These are phyloP conservation scores for Paramecium bursaria DNA, from an alignment of 73 alveolate genomes.

Conservation along the genomic window DNA sequence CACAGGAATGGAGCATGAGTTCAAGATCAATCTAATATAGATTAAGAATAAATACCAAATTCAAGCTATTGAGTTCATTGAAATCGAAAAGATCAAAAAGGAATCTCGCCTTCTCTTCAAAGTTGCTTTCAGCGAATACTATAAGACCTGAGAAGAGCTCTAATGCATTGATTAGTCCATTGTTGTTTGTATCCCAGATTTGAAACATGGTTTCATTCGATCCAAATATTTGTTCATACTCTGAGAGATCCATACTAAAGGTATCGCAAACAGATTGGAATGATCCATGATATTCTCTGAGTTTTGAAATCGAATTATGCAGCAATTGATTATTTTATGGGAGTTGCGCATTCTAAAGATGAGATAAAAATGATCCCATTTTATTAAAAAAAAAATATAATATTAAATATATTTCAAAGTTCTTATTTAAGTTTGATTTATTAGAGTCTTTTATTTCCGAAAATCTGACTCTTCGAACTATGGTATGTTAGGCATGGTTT, in stretches of 20 bases:
- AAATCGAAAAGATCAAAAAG: conserved; percentile 96
- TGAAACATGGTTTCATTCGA: conserved; percentile 88
- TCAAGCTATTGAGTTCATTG: conserved; percentile 89
- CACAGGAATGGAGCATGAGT: conserved; percentile 89
- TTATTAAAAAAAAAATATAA: background rate
- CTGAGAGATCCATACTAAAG: conserved; percentile 92
- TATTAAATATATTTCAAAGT: background rate
- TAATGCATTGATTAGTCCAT: conserved; percentile 94
- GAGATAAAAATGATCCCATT: conserved; percentile 65
- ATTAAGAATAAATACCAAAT: conserved; percentile 49
- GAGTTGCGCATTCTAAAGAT: conserved; percentile 61
- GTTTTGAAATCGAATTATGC: conserved; percentile 71
- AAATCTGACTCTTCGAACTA: conserved; percentile 30
- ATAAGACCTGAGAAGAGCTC: conserved; percentile 96
- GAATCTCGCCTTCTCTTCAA: conserved; percentile 95
- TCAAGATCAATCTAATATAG: conserved; percentile 86
- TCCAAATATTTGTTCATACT: conserved; percentile 93
- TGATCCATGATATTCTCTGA: conserved; percentile 95
- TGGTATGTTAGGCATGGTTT: conserved; percentile 20
- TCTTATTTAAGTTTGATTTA: conserved; percentile 35
- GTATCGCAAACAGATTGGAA: conserved; percentile 95
- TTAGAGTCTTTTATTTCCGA: conserved; percentile 14
- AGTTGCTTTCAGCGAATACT: conserved; percentile 92
- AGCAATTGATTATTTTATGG: conserved; percentile 62
- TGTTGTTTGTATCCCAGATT: conserved; percentile 96